phyloP scores from a whole-genome alignment of 345 rosid species.

The Heritiera littoralis region DNA sequence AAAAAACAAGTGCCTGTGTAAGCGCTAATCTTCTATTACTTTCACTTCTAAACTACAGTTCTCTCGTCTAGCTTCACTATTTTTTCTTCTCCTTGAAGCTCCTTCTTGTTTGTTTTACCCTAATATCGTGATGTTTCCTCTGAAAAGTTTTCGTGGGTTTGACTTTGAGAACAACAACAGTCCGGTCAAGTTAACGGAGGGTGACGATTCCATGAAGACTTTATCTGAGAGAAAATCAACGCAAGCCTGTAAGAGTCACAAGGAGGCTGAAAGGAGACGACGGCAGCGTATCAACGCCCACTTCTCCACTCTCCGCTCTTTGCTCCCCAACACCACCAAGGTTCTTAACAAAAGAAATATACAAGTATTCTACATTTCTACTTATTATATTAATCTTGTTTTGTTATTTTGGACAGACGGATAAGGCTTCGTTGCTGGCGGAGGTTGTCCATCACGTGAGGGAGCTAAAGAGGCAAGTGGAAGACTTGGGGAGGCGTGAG shows the following conservation, averaged over 20 bases:
- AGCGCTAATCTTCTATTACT: too few species aligned
- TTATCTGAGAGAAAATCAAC: conserved; percentile 29
- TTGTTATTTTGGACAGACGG: conserved; percentile 44
- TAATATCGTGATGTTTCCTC: conserved; percentile 31
- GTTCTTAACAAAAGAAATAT: conserved; percentile 16
- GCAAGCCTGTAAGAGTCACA: conserved; percentile 50
- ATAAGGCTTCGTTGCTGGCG: conserved; percentile 82
- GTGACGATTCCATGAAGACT: conserved; percentile 30
- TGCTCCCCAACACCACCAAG: conserved; percentile 53
- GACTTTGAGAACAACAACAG: neutral
- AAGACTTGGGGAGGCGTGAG: conserved; percentile 30
- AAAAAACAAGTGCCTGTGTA: too few species aligned
- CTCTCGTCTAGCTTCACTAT: neutral
- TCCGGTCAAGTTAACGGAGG: conserved; percentile 24
- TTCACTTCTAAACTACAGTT: conserved; percentile 19
- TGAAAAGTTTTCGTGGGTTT: conserved; percentile 12
- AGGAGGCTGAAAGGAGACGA: conserved; percentile 62
- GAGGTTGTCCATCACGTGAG: conserved; percentile 72
- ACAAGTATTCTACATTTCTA: too few species aligned
- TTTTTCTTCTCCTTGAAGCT: neutral
- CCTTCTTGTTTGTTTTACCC: neutral
- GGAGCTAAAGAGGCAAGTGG: conserved; percentile 52
- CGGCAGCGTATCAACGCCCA: conserved; percentile 63
- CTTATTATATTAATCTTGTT: neutral
- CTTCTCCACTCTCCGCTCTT: conserved; percentile 60